Conservation (phyloP, 108 stramenopile species). For the Cyclostephanos tholiformis region DNA sequence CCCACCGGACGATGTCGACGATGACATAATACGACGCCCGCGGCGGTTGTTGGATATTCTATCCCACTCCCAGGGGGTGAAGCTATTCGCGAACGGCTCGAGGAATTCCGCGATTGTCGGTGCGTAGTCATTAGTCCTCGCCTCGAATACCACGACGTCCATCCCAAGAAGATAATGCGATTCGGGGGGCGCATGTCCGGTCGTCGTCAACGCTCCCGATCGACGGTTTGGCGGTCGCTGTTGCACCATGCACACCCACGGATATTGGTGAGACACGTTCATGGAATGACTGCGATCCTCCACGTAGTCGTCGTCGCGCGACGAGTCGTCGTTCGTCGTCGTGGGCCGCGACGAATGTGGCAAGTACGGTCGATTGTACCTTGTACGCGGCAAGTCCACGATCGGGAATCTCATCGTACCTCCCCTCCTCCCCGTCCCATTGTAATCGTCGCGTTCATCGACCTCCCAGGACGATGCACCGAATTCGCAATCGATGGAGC, state of each 20-base stretch:
- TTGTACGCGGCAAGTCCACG: slow-evolving; percentile 68
- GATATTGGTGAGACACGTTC: slow-evolving; percentile 83
- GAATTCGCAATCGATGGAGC: slow-evolving; percentile 1
- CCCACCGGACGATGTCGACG: background rate
- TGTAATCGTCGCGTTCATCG: background rate
- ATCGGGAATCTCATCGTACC: slow-evolving; percentile 24
- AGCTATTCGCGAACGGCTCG: slow-evolving; percentile 53
- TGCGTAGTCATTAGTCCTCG: slow-evolving; percentile 46
- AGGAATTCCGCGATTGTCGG: slow-evolving; percentile 60
- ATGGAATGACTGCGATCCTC: slow-evolving; percentile 46
- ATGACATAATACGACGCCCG: background rate
- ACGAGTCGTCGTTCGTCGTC: slow-evolving; percentile 2
- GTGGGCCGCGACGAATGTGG: slow-evolving; percentile 40
- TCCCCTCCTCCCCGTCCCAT: background rate
- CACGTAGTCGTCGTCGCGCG: no score
- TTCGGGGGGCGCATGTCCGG: background rate
- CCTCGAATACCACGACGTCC: slow-evolving; percentile 73
- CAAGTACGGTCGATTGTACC: slow-evolving; percentile 70
- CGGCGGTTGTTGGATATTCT: slow-evolving; percentile 24
- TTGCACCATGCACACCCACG: slow-evolving; percentile 68
- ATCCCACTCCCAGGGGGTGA: slow-evolving; percentile 67
- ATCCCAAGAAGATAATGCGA: slow-evolving; percentile 50
- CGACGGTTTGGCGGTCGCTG: slow-evolving; percentile 5
- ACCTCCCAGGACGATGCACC: background rate
- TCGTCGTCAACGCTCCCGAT: background rate